Base-by-base conservation (phyloP, 2,329 filamentous ascomycete species). In the Cytospora piceae region DNA sequence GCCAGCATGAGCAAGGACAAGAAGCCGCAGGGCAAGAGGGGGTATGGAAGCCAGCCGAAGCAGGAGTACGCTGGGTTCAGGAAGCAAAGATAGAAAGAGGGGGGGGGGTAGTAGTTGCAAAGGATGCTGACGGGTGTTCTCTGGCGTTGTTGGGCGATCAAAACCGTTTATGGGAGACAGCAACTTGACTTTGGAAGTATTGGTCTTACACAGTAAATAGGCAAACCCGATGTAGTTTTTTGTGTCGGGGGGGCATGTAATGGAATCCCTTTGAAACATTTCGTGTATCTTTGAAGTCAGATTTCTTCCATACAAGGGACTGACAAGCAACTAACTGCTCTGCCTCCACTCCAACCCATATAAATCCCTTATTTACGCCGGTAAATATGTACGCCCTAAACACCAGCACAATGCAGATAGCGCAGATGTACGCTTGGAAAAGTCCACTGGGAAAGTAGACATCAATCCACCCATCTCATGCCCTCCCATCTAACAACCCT, bases 21-120 rank as follows among this genome's bases (percentile, higher is more conserved):
- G 80, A 91, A 91, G 79, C 82, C 79, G 54, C 76, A 85, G 67
- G 83, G 85, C 58, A 87, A 86, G 49, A 81, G 92, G 73, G 84
- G 85, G 14, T 95, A 94, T 74, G 92, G 92, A 58, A 93, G 90
- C 73, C 92, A 96, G 79, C 90, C 90, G 29, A 83, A 81, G 72
- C 90, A 92, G 77, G 59, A 68, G 60, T 58, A 61, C 39, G 67
- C 62, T 29, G 63, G 66, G n/a, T 66, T 66, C 59, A 65, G 63
- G 34, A 65, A 58, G 34, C 55, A 67, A n/a, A 34, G 29, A 22
- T 65, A 46, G 24, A 24, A n/a, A 24, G 4, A 14, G n/a, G 9
- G 7, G 1, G 7, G 42, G 17, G 5, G 57, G 17, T 42, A 3
- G 22, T 49, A 14, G 4, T 0, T 49, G 9, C 11, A 12, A 49